Evolutionary conservation across 768 basidiomycete genomes (phyloP).

Genomic region (Phanerochaete carnosa): DNA sequence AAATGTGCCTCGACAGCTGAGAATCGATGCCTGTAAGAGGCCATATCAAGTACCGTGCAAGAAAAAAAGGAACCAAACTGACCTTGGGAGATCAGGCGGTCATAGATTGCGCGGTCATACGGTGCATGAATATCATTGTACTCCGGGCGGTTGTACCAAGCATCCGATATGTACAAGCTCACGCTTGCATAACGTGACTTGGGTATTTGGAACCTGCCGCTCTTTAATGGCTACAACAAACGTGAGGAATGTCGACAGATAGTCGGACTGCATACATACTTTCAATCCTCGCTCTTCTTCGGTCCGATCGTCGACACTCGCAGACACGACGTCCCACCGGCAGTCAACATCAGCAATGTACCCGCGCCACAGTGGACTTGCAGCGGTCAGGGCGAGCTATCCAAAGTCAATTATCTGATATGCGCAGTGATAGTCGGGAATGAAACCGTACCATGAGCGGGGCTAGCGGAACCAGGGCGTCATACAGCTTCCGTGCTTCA

Average conservation of each 20-base stretch:
- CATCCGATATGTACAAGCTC: slow-evolving; percentile 85
- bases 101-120: slow-evolving; percentile 70
- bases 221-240: slow-evolving; percentile 62
- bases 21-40: slow-evolving; percentile 72
- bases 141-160: slow-evolving; percentile 84
- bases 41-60: neutral
- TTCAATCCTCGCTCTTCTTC: slow-evolving; percentile 90
- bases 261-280: slow-evolving; percentile 35
- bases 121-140: slow-evolving; percentile 90
- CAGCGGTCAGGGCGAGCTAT: slow-evolving; percentile 90
- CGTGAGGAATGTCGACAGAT: slow-evolving; percentile 1
- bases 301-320: slow-evolving; percentile 97
- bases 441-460: slow-evolving; percentile 92
- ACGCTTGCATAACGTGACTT: slow-evolving; percentile 99
- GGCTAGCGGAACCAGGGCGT: slow-evolving; percentile 91
- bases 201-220: slow-evolving; percentile 76
- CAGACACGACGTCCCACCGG: slow-evolving; percentile 98
- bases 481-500: slow-evolving; percentile 92
- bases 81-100: slow-evolving; percentile 78
- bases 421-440: slow-evolving; percentile 17
- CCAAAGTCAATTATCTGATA: neutral
- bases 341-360: slow-evolving; percentile 96
- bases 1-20: slow-evolving; percentile 83
- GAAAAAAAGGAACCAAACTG: slow-evolving; percentile 18
- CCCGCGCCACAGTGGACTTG: slow-evolving; percentile 93